Evolutionary conservation across 805 yeast genomes (phyloP).

Genomic region (Wickerhamomyces hampshirensis): DNA sequence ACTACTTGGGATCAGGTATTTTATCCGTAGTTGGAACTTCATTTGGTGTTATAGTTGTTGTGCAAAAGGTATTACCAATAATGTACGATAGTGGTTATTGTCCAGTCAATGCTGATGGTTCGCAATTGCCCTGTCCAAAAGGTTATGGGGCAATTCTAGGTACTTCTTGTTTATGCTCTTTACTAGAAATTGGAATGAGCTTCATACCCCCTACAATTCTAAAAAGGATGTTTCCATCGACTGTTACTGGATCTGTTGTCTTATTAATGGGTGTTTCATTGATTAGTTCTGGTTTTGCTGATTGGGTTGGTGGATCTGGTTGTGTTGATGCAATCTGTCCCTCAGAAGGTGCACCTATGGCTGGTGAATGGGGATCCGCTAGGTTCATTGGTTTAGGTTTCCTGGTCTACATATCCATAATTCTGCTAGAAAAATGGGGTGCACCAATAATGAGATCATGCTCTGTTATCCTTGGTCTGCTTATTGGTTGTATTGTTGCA

Average conservation of each 20-base stretch:
- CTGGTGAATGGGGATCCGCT: constrained; percentile 82
- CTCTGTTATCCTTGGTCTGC: constrained; percentile 80
- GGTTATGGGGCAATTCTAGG: constrained; percentile 85
- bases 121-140: constrained; percentile 72
- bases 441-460: constrained; percentile 93
- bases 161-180: constrained; percentile 69
- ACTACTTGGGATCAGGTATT: constrained; percentile 85
- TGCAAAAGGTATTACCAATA: constrained; percentile 67
- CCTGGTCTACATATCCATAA: constrained; percentile 68
- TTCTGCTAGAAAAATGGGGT: constrained; percentile 81
- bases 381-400: constrained; percentile 84
- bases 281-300: constrained; percentile 68
- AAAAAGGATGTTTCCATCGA: constrained; percentile 76
- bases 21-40: constrained; percentile 89
- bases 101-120: constrained; percentile 60
- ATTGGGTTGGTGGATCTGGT: constrained; percentile 86
- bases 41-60: constrained; percentile 82
- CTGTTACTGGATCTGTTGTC: constrained; percentile 92
- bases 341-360: constrained; percentile 46
- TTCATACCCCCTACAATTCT: constrained; percentile 72
- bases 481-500: constrained; percentile 88
- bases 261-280: constrained; percentile 74
- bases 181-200: constrained; percentile 66
- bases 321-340: constrained; percentile 51
- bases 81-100: constrained; percentile 75